Conservation (phyloP, 495 filamentous ascomycete species). For the Pyronema omphalodes region DNA sequence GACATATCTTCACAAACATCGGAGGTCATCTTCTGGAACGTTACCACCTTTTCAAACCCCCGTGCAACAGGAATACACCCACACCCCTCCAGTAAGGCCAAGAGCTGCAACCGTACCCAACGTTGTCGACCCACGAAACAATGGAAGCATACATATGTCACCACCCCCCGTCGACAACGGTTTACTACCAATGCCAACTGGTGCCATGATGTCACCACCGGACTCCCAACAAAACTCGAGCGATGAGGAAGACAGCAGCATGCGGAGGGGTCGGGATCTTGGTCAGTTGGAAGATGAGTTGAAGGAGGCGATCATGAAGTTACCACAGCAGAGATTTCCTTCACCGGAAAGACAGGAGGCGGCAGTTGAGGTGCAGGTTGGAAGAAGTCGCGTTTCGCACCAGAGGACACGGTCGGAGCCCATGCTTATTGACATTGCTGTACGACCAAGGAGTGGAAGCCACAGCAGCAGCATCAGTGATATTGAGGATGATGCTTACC, state of each 20-base stretch:
- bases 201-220: constrained; percentile 70
- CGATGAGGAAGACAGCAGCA: constrained; percentile 56
- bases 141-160: constrained; percentile 51
- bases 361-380: background rate
- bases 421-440: constrained; percentile 29
- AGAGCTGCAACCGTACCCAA: background rate
- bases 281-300: constrained; percentile 53
- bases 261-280: constrained; percentile 34
- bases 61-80: constrained; percentile 27
- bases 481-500: constrained; percentile 42
- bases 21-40: constrained; percentile 29
- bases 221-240: constrained; percentile 60
- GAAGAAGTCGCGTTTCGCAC: background rate
- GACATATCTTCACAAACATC: constrained; percentile 48
- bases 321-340: constrained; percentile 54
- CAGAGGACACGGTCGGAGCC: constrained; percentile 41
- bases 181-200: constrained; percentile 44
- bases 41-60: constrained; percentile 23
- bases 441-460: constrained; percentile 20
- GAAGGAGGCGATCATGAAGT: constrained; percentile 62
- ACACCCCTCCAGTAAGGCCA: constrained; percentile 31
- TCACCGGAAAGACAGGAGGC: constrained; percentile 12
- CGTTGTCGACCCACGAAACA: constrained; percentile 26
- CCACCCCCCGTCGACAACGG: constrained; percentile 56
- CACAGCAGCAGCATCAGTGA: constrained; percentile 28